A percentile compares a stretch with the other conserved stretches of the same genome.
These are phyloP conservation scores for Chernovozyma aurita DNA, from an alignment of 1,139 yeast species.

Conservation along the genomic window DNA sequence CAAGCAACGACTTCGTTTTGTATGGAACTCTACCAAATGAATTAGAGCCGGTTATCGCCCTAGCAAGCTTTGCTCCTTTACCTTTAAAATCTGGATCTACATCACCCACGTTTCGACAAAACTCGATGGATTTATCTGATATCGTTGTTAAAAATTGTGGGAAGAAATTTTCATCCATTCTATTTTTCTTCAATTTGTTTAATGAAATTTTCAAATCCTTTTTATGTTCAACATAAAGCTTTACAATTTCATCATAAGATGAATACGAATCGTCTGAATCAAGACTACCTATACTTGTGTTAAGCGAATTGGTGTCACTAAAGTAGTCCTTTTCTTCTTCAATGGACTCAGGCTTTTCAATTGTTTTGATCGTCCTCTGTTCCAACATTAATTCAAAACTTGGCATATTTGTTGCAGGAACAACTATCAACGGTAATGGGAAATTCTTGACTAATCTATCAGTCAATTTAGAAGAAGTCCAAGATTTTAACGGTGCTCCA, in stretches of 20 bases:
- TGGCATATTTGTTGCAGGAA: slow-evolving; percentile 62
- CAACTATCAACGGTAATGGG: slow-evolving; percentile 66
- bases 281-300: not conserved
- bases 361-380: slow-evolving; percentile 10
- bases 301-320: not conserved
- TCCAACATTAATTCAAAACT: slow-evolving; percentile 41
- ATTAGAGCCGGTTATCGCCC: slow-evolving; percentile 44
- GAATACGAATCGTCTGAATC: slow-evolving; percentile 30
- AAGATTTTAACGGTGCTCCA: slow-evolving; percentile 52
- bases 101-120: slow-evolving; percentile 34
- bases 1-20: slow-evolving; percentile 40
- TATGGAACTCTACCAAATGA: slow-evolving; percentile 37
- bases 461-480: slow-evolving; percentile 58
- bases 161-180: slow-evolving; percentile 27
- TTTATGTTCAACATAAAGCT: slow-evolving; percentile 27
- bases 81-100: slow-evolving; percentile 41
- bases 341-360: not conserved
- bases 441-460: slow-evolving; percentile 60
- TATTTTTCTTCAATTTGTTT: slow-evolving; percentile 11
- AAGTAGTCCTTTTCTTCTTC: not conserved
- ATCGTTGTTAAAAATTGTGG: slow-evolving; percentile 27
- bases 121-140: slow-evolving; percentile 35
- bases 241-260: slow-evolving; percentile 37
- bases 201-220: slow-evolving; percentile 19
- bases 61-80: slow-evolving; percentile 42